phyloP scores from a whole-genome alignment of 768 basidiomycete species.

The Guyanaporus albipodus region DNA sequence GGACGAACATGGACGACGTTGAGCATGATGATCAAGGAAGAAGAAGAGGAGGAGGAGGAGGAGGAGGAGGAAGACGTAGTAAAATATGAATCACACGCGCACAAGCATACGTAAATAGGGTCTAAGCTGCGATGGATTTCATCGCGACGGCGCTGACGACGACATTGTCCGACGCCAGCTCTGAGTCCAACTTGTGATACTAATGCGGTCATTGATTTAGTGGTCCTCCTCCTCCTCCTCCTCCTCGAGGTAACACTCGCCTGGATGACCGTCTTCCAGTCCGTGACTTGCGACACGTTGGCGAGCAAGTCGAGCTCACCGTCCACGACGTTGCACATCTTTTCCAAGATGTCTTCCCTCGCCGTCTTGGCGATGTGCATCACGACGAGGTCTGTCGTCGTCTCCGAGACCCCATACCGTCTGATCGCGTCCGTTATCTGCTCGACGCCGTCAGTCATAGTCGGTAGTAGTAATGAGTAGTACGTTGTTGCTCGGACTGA shows the following conservation, averaged over 20 bases:
- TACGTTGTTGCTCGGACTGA: slow-evolving; percentile 88
- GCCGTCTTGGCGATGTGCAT: slow-evolving; percentile 56
- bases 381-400: slow-evolving; percentile 61
- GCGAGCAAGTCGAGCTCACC: slow-evolving; percentile 52
- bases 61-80: slow-evolving; percentile 22
- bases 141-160: slow-evolving; percentile 77
- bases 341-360: slow-evolving; percentile 40
- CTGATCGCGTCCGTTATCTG: slow-evolving; percentile 90
- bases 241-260: no score
- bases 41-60: no score
- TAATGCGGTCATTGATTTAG: no score
- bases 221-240: no score
- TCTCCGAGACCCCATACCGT: slow-evolving; percentile 78
- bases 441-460: no score
- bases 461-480: neutral
- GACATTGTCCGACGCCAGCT: slow-evolving; percentile 54
- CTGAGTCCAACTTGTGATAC: slow-evolving; percentile 69
- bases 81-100: neutral
- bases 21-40: slow-evolving; percentile 9
- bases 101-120: neutral
- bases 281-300: slow-evolving; percentile 46
- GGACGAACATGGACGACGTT: slow-evolving; percentile 34
- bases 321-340: slow-evolving; percentile 54
- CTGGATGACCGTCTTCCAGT: slow-evolving; percentile 75
- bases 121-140: slow-evolving; percentile 55